These are phyloP conservation scores for Moniliophthora roreri DNA, from an alignment of 1,284 basidiomycete genomes.

Conservation along the genomic window DNA sequence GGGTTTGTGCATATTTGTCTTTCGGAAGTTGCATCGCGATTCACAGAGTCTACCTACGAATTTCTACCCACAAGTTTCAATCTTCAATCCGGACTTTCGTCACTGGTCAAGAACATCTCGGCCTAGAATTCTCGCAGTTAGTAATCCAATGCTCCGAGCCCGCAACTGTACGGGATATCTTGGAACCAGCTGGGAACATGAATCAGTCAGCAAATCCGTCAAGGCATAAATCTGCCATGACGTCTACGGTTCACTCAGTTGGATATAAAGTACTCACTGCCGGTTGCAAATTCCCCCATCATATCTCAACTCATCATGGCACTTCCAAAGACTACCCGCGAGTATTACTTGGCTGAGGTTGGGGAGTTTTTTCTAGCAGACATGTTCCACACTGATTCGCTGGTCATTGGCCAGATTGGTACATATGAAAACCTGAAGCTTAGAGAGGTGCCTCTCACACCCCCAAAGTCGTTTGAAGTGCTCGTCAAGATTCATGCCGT, in stretches of 20 bases:
- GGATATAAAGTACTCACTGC: too few species aligned
- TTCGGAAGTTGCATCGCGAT: neutral
- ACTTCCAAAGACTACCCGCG: neutral
- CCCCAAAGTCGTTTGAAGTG: conserved; percentile 34
- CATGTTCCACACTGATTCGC: neutral
- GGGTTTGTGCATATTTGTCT: neutral
- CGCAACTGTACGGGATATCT: too few species aligned
- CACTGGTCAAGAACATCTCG: too few species aligned
- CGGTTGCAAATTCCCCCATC: too few species aligned
- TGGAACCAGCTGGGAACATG: neutral
- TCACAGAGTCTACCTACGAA: too few species aligned
- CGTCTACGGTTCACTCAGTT: too few species aligned
- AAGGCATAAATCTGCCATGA: neutral
- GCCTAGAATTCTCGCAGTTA: too few species aligned
- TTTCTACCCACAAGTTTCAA: too few species aligned
- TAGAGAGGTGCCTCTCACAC: conserved; percentile 25
- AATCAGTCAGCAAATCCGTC: neutral
- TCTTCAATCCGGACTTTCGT: too few species aligned
- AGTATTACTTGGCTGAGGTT: conserved; percentile 5
- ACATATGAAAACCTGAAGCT: conserved; percentile 27
- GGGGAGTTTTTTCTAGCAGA: too few species aligned
- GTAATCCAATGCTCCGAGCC: too few species aligned
- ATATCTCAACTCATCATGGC: neutral
- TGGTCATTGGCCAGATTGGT: conserved; percentile 1
- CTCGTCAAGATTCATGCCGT: conserved; percentile 46